phyloP scores from a whole-genome alignment of 1,139 yeast genomes.

The Protomyces lactucae-debilis region DNA sequence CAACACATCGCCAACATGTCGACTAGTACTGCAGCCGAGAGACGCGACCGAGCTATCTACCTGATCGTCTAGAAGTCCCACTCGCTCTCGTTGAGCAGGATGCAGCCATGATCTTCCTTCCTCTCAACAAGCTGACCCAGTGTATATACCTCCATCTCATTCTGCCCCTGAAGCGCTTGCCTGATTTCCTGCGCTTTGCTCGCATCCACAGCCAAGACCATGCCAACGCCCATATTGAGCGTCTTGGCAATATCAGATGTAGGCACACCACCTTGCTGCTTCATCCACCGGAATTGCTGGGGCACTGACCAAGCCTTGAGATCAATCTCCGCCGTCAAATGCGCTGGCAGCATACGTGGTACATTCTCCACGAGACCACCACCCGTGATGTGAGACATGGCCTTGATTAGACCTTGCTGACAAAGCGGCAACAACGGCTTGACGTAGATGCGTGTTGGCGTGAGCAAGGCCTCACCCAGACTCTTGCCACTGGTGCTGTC shows the following conservation, averaged over 20 bases:
- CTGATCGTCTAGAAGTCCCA: conserved; percentile 21
- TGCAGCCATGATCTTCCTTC: conserved; percentile 28
- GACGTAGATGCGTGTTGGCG: conserved; percentile 92
- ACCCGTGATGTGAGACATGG: conserved; percentile 96
- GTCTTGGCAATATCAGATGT: conserved; percentile 78
- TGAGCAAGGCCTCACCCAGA: conserved; percentile 78
- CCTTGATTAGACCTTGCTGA: conserved; percentile 63
- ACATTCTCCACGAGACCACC: conserved; percentile 96
- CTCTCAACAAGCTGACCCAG: conserved; percentile 66
- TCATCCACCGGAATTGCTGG: conserved; percentile 88
- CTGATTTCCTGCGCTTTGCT: conserved; percentile 59
- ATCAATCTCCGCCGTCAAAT: conserved; percentile 75
- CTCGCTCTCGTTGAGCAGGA: conserved; percentile 29
- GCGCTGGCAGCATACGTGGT: conserved; percentile 85
- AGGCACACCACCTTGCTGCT: conserved; percentile 86
- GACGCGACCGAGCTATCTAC: background rate
- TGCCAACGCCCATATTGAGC: conserved; percentile 93
- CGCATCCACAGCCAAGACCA: conserved; percentile 73
- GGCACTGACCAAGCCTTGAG: conserved; percentile 78
- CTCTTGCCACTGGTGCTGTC: conserved; percentile 50
- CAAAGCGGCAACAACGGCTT: conserved; percentile 78
- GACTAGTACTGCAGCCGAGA: too few species aligned
- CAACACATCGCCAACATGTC: too few species aligned
- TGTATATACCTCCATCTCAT: conserved; percentile 63
- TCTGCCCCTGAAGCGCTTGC: conserved; percentile 53